These are phyloP conservation scores for Aristolochia fimbriata DNA, from an alignment of 164 flowering plant genomes.

Conservation along the genomic window DNA sequence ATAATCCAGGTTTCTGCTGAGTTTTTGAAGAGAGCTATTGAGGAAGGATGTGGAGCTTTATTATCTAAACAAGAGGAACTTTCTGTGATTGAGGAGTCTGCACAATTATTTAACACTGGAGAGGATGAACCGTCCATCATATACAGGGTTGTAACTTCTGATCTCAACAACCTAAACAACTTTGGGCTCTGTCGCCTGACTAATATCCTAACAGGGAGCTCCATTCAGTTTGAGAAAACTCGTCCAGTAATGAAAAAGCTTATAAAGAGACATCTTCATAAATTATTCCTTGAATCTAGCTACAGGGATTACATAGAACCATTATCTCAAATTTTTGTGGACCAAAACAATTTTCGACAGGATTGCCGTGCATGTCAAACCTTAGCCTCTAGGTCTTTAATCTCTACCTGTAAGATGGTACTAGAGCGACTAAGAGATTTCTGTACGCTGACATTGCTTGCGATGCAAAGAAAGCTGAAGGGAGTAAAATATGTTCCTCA, in stretches of 20 bases:
- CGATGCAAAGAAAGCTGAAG: slow-evolving; percentile 58
- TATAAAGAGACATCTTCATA: slow-evolving; percentile 28
- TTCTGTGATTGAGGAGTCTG: slow-evolving; percentile 14
- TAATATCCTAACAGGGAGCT: slow-evolving; percentile 25
- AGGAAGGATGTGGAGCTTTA: slow-evolving; percentile 31
- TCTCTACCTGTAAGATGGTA: slow-evolving; percentile 30
- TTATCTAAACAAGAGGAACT: slow-evolving; percentile 10
- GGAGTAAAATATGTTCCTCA: slow-evolving; percentile 23
- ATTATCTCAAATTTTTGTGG: slow-evolving; percentile 29
- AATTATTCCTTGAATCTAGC: slow-evolving; percentile 9
- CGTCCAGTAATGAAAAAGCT: slow-evolving; percentile 36
- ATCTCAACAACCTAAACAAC: slow-evolving; percentile 43
- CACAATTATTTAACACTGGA: slow-evolving; percentile 11
- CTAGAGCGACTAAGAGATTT: slow-evolving; percentile 38
- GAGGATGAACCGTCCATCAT: neutral
- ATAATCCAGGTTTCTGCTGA: slow-evolving; percentile 44
- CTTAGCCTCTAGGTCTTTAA: slow-evolving; percentile 17
- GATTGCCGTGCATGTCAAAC: slow-evolving; percentile 4
- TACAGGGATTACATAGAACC: neutral
- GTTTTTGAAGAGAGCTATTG: slow-evolving; percentile 30
- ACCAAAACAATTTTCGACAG: slow-evolving; percentile 32
- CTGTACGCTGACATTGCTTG: slow-evolving; percentile 25
- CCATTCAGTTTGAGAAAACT: slow-evolving; percentile 40
- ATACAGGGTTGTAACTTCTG: slow-evolving; percentile 13
- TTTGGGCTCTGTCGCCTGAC: slow-evolving; percentile 48